Percentiles rank a stretch among this genome's conserved stretches.
These are phyloP conservation scores for Micractinium sp. DNA, from an alignment of 139 green algal species.

Conservation along the genomic window DNA sequence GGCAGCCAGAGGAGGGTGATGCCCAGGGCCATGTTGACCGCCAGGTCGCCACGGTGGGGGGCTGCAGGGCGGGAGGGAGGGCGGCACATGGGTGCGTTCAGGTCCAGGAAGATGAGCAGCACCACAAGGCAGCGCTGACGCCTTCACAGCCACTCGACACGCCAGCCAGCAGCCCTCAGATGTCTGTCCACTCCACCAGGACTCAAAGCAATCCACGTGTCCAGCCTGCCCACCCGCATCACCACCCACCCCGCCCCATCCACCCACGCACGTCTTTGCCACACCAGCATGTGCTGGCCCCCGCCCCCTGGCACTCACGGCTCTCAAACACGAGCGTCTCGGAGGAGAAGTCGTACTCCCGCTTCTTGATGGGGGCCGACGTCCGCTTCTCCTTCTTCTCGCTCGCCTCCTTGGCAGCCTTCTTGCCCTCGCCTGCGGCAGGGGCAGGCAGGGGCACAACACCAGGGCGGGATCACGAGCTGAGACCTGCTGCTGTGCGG, in stretches of 20 bases:
- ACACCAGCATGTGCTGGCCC: background rate
- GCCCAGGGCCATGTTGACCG: conserved; percentile 83
- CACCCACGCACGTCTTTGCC: no score
- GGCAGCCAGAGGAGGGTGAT: conserved; percentile 87
- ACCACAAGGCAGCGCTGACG: no score
- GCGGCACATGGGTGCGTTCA: no score
- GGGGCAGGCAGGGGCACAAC: background rate
- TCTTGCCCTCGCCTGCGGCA: conserved; percentile 29
- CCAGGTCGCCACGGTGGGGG: conserved; percentile 78
- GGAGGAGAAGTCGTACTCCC: conserved; percentile 65
- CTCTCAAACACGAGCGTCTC: conserved; percentile 76
- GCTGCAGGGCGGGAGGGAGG: no score
- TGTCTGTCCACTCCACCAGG: background rate
- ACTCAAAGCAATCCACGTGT: no score
- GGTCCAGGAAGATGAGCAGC: no score
- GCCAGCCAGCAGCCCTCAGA: background rate
- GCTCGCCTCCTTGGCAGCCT: conserved; percentile 1
- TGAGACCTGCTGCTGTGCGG: background rate
- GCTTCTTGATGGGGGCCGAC: background rate
- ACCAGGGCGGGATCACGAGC: background rate
- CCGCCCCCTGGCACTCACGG: background rate
- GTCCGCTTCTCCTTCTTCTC: conserved; percentile 1
- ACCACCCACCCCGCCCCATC: no score
- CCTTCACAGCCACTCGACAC: no score
- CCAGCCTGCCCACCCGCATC: no score